A percentile compares a stretch with the other conserved stretches of the same genome.
These are phyloP conservation scores for Tuber microsphaerosporum DNA, from an alignment of 495 filamentous ascomycete genomes.

Conservation along the genomic window DNA sequence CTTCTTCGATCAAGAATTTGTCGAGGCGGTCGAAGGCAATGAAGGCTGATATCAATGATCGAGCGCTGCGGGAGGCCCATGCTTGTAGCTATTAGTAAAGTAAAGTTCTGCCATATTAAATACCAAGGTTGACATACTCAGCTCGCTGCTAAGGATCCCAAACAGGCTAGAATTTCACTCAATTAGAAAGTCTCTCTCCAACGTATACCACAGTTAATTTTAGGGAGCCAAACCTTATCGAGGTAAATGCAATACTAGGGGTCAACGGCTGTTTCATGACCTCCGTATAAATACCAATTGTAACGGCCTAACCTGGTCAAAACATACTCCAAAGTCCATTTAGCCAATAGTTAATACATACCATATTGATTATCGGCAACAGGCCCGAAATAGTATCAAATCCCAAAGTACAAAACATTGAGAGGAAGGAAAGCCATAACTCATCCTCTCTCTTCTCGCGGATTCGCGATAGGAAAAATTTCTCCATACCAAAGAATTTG, in stretches of 20 bases:
- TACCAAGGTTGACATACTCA: conserved; percentile 4
- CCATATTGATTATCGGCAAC: conserved; percentile 11
- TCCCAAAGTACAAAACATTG: conserved; percentile 17
- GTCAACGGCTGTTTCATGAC: conserved; percentile 35
- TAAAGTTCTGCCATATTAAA: not conserved
- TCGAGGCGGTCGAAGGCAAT: conserved; percentile 37
- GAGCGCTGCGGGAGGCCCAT: conserved; percentile 31
- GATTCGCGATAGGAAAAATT: conserved; percentile 32
- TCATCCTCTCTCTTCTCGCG: conserved; percentile 35
- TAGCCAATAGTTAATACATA: conserved; percentile 26
- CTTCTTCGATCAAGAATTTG: conserved; percentile 38
- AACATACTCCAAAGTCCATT: conserved; percentile 50
- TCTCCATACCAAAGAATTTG: conserved; percentile 39
- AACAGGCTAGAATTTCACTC: conserved; percentile 22
- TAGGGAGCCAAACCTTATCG: conserved; percentile 19
- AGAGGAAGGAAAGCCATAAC: conserved; percentile 22
- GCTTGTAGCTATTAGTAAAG: not conserved
- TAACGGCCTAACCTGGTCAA: conserved; percentile 46
- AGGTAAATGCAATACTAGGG: conserved; percentile 39
- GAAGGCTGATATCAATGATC: conserved; percentile 33
- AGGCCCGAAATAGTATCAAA: conserved; percentile 15
- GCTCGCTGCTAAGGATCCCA: conserved; percentile 34
- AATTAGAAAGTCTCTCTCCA: not conserved
- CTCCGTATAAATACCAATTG: conserved; percentile 37
- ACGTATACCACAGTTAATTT: not conserved